Evolutionary conservation across 2,329 filamentous ascomycete genomes (phyloP).

Genomic region (Colletotrichum viniferum): DNA sequence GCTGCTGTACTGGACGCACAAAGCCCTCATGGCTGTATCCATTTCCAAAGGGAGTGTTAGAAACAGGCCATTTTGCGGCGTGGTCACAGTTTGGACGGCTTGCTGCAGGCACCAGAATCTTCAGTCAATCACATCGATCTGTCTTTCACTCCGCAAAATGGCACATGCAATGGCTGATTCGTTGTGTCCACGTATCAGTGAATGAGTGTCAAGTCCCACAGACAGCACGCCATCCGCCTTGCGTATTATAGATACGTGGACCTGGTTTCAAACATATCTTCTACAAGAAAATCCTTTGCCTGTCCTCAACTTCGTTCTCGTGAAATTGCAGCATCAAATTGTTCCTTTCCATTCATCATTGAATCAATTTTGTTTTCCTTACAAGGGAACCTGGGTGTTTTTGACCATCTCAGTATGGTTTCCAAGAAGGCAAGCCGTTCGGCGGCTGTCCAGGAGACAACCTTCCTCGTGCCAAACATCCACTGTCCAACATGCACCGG

Average conservation of each 20-base stretch:
- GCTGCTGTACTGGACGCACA: not conserved
- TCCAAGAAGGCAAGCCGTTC: not conserved
- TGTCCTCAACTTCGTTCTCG: not conserved
- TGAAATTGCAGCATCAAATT: not conserved
- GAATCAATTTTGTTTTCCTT: not conserved
- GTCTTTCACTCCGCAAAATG: not conserved
- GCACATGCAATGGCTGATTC: not conserved
- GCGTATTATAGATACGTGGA: not conserved
- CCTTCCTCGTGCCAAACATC: conserved; percentile 72
- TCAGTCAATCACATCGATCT: not conserved
- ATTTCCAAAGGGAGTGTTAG: not conserved
- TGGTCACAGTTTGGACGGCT: not conserved
- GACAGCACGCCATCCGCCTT: not conserved
- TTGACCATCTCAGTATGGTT: not conserved
- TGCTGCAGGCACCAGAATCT: rapidly evolving
- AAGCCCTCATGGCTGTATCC: not conserved
- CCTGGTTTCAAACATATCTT: not conserved
- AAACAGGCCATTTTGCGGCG: not conserved
- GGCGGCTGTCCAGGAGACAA: not conserved
- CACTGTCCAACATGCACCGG: conserved; percentile 80
- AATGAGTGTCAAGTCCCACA: not conserved
- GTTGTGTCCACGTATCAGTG: not conserved
- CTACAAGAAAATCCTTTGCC: too few species aligned
- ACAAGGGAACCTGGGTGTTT: rapidly evolving
- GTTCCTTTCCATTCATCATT: rapidly evolving